Evolutionary conservation across 2,329 filamentous ascomycete genomes (phyloP).

Genomic region (Microdochium bolleyi): DNA sequence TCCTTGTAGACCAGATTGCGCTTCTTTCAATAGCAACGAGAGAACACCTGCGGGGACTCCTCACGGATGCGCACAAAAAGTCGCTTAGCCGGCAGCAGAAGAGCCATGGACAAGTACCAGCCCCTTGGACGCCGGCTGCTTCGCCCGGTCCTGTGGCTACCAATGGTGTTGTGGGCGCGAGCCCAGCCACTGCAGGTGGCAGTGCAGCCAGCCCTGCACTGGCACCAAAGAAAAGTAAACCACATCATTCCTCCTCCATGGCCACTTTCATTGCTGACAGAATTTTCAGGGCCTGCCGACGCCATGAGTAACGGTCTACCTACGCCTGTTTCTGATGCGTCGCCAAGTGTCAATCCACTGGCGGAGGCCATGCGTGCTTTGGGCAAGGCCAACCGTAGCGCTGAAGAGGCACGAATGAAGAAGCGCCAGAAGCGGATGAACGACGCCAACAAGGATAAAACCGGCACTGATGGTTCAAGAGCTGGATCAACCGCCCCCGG

Average conservation of each 20-base stretch:
- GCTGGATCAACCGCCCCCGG: slow-evolving; percentile 49
- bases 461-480: slow-evolving; percentile 38
- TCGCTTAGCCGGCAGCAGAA: slow-evolving; percentile 66
- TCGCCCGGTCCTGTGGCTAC: slow-evolving; percentile 34
- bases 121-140: slow-evolving; percentile 69
- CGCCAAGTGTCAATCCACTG: slow-evolving; percentile 36
- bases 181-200: slow-evolving; percentile 23
- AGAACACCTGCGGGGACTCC: slow-evolving; percentile 64
- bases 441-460: slow-evolving; percentile 35
- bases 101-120: slow-evolving; percentile 71
- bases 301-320: slow-evolving; percentile 30
- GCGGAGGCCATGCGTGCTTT: slow-evolving; percentile 49
- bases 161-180: slow-evolving; percentile 14
- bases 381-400: slow-evolving; percentile 58
- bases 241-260: slow-evolving; percentile 3
- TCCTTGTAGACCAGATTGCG: slow-evolving; percentile 73
- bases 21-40: slow-evolving; percentile 77
- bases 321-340: slow-evolving; percentile 39
- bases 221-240: slow-evolving; percentile 54
- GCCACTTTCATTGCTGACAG: slow-evolving; percentile 4
- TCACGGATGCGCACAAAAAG: slow-evolving; percentile 70
- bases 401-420: slow-evolving; percentile 63
- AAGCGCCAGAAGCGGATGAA: slow-evolving; percentile 58
- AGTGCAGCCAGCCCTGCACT: slow-evolving; percentile 44
- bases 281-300: slow-evolving; percentile 25